Evolutionary conservation across 108 stramenopile species (phyloP), one percentile per base, ranked within the genome.

Genomic region (Craspedostauros australis): DNA sequence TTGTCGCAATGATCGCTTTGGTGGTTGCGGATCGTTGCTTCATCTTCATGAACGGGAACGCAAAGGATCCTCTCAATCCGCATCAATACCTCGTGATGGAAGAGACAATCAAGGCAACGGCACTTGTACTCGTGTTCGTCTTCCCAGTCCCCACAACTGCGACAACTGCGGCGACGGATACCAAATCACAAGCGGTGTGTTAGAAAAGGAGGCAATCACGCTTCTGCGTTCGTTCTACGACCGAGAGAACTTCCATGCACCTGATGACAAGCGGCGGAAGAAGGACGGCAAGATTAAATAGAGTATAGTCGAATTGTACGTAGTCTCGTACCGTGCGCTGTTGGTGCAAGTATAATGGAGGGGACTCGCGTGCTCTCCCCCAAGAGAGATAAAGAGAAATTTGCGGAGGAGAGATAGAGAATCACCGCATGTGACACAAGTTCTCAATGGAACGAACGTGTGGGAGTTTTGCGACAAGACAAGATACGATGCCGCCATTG

Each of bases 191-290:
- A 53, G 66, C 18, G 85, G 85, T 5, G 66, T 91, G 30, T 50
- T 84, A 16, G 76, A 91, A 69, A 57, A 72, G 5, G 80, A 86
- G 40, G 83, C 89, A 3, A 51, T 91, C 18, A 12, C 33, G 46
- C 53, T 91, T 30, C 59, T 91, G 16, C 85, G 85, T 21, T 85
- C 79, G 0, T 91, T 91, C 68, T 91, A 91, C 39, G 72, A 85
- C 39, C 66, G 84, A 50, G 89, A 91, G 57, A 87, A 91, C 60
- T 77, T 78, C 50, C 85, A 91, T 67, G 85, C 85, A 1, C 89
- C 89, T 18, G 83, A 84, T 58, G 73, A 77, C 1, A 82, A 84
- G 20, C 69, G 85, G 38, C 79, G 72, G 48, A 56, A 64, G 21
- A 79, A 79, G 47, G 61, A 62, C 14, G 21, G 54, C 1, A 26